A percentile compares a stretch with the other conserved stretches of the same genome.
Evolutionary conservation across 352 stramenopile species (phyloP).

Genomic region (Pythium aquatile): DNA sequence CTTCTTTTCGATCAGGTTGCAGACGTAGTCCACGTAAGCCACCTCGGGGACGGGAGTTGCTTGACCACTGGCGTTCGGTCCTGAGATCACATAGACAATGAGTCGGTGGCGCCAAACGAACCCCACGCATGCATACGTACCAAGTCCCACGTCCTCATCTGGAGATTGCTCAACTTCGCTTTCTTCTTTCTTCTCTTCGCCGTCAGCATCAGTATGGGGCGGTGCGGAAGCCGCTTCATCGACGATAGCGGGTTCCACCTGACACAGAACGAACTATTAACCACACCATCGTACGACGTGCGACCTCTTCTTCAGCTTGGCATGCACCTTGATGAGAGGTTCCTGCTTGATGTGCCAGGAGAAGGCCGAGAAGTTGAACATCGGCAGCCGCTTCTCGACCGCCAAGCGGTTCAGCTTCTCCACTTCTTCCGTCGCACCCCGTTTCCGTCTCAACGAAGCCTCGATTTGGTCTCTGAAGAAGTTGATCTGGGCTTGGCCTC

Average conservation of each 20-base stretch:
- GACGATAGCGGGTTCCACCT: background rate
- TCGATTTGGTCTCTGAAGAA: slow-evolving; percentile 32
- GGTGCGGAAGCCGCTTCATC: background rate
- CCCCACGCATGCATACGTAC: background rate
- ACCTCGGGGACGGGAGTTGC: background rate
- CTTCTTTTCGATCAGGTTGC: slow-evolving; percentile 20
- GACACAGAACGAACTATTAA: background rate
- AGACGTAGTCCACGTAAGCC: slow-evolving; percentile 16
- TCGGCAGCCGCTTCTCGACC: slow-evolving; percentile 28
- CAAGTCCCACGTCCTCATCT: background rate
- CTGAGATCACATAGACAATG: background rate
- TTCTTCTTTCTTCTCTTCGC: background rate
- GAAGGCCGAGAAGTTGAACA: slow-evolving; percentile 42
- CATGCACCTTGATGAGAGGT: slow-evolving; percentile 38
- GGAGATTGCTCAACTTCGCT: background rate
- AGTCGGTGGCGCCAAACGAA: background rate
- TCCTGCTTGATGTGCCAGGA: slow-evolving; percentile 35
- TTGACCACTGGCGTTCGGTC: background rate
- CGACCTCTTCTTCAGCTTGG: background rate
- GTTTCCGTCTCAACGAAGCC: slow-evolving; percentile 28
- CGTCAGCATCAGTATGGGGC: background rate
- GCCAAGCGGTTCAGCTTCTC: slow-evolving; percentile 35
- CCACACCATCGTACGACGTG: background rate
- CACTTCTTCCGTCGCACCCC: slow-evolving; percentile 26
- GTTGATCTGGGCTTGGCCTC: slow-evolving; percentile 16